Percentiles rank a stretch among this genome's conserved stretches.
Evolutionary conservation across 2,329 filamentous ascomycete genomes (phyloP).

Genomic region (Sphaerulina populicola): DNA sequence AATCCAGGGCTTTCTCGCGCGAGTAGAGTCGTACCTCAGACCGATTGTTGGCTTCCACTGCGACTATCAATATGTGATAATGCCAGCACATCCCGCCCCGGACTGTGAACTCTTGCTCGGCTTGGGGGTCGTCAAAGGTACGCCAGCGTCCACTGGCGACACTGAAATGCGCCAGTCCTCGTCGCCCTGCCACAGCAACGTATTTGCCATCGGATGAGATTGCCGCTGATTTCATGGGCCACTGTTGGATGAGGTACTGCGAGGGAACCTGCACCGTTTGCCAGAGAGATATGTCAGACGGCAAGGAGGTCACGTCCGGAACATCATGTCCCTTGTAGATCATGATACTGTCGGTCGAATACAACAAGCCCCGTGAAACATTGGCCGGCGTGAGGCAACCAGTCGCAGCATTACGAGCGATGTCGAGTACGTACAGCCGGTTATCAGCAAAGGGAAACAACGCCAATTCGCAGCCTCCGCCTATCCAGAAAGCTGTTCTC

Average conservation of each 20-base stretch:
- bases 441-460: slow-evolving; percentile 61
- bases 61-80: slow-evolving; percentile 86
- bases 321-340: slow-evolving; percentile 90
- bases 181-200: slow-evolving; percentile 85
- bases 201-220: slow-evolving; percentile 90
- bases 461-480: slow-evolving; percentile 77
- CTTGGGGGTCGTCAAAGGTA: slow-evolving; percentile 70
- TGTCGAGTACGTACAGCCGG: slow-evolving; percentile 78
- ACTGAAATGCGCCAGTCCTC: slow-evolving; percentile 91
- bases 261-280: slow-evolving; percentile 81
- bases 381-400: slow-evolving; percentile 89
- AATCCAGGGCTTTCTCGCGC: slow-evolving; percentile 70
- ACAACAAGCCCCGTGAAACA: slow-evolving; percentile 76
- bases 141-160: slow-evolving; percentile 93
- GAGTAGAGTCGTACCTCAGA: slow-evolving; percentile 85
- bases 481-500: slow-evolving; percentile 72
- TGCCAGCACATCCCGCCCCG: slow-evolving; percentile 98
- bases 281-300: slow-evolving; percentile 89
- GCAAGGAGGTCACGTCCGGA: slow-evolving; percentile 81
- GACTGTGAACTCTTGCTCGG: slow-evolving; percentile 86
- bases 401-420: slow-evolving; percentile 86
- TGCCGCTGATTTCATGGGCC: slow-evolving; percentile 81
- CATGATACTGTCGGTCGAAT: slow-evolving; percentile 81
- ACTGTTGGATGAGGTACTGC: slow-evolving; percentile 79
- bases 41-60: slow-evolving; percentile 74